phyloP scores from a whole-genome alignment of 495 filamentous ascomycete genomes.

The Penicillium parvum region DNA sequence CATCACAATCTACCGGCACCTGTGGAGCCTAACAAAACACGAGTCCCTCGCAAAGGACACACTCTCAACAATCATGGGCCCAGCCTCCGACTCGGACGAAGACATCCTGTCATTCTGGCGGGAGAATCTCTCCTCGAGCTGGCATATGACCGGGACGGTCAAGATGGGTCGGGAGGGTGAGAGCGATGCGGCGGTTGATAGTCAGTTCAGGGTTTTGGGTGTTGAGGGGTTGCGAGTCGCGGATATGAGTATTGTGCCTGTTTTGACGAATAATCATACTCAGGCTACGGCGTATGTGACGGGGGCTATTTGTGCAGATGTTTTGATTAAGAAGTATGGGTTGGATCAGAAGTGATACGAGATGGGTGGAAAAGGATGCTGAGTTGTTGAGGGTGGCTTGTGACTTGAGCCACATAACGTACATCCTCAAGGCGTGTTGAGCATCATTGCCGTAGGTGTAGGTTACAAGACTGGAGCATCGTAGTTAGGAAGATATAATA shows the following conservation, averaged over 20 bases:
- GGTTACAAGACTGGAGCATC: too few species aligned
- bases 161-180: conserved; percentile 56
- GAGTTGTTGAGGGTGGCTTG: too few species aligned
- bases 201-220: conserved; percentile 50
- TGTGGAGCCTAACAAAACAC: conserved; percentile 38
- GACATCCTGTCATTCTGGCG: conserved; percentile 49
- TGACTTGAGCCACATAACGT: too few species aligned
- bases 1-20: conserved; percentile 49
- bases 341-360: conserved; percentile 10
- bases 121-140: conserved; percentile 29
- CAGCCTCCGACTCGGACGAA: conserved; percentile 50
- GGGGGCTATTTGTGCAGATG: conserved; percentile 27
- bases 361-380: too few species aligned
- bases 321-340: conserved; percentile 22
- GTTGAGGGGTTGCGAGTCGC: conserved; percentile 54
- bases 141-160: conserved; percentile 58
- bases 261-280: conserved; percentile 45
- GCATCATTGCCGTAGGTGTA: too few species aligned
- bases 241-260: conserved; percentile 62
- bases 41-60: conserved; percentile 46
- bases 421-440: too few species aligned
- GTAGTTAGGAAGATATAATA: too few species aligned
- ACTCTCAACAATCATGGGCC: conserved; percentile 35
- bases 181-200: conserved; percentile 51
- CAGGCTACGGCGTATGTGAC: conserved; percentile 38